A percentile compares a stretch with the other conserved stretches of the same genome.
phyloP scores from a whole-genome alignment of 768 basidiomycete genomes.

The Pleurotus giganteus region DNA sequence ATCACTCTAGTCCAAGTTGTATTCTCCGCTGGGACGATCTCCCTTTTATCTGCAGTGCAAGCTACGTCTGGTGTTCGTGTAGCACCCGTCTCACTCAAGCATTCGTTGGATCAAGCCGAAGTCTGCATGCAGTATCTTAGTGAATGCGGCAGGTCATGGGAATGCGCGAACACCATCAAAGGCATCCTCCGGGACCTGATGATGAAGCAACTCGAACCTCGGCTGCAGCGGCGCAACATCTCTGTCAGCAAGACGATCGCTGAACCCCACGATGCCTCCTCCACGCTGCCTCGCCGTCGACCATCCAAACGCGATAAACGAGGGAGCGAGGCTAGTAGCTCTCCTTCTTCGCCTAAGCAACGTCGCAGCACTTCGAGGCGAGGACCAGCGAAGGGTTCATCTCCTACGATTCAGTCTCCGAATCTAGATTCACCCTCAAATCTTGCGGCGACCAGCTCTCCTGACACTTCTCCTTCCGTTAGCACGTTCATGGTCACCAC shows the following conservation, averaged over 20 bases:
- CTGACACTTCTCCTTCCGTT: slow-evolving; percentile 1
- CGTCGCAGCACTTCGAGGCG: slow-evolving; percentile 1
- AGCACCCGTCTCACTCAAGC: slow-evolving; percentile 43
- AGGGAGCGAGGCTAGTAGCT: neutral
- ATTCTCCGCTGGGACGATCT: slow-evolving; percentile 61
- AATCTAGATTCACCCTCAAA: neutral
- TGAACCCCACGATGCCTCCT: neutral
- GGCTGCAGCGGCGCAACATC: slow-evolving; percentile 32
- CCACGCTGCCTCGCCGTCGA: neutral
- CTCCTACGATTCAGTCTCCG: neutral
- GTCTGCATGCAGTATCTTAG: slow-evolving; percentile 47
- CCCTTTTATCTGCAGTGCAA: slow-evolving; percentile 52
- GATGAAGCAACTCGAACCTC: slow-evolving; percentile 39
- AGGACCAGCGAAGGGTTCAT: neutral
- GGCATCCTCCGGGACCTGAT: slow-evolving; percentile 44
- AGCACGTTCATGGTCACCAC: slow-evolving; percentile 1
- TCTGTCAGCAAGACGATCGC: slow-evolving; percentile 2
- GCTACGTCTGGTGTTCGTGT: slow-evolving; percentile 47
- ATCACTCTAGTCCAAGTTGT: slow-evolving; percentile 55
- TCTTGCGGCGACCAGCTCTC: neutral
- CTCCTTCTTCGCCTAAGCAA: slow-evolving; percentile 2
- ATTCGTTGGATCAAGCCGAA: slow-evolving; percentile 41
- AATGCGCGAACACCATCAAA: slow-evolving; percentile 48
- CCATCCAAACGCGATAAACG: slow-evolving; percentile 1
- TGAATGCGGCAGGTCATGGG: slow-evolving; percentile 55